Evolutionary conservation across 208 protist genomes (phyloP).

Genomic region (Trypanosomatidae sp.): DNA sequence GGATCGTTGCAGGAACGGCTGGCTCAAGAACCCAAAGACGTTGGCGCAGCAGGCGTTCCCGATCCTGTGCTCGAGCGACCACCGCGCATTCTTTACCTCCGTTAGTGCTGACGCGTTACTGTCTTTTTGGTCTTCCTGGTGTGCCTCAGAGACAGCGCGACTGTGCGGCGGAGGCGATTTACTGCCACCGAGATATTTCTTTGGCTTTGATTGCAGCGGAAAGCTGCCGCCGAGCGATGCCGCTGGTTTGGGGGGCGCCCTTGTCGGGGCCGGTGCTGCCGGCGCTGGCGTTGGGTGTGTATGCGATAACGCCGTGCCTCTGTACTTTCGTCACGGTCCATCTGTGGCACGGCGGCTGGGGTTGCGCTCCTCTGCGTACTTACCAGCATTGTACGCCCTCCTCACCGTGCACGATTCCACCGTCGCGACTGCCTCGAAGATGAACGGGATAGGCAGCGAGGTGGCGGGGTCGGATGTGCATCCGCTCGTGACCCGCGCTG

Average conservation of each 20-base stretch:
- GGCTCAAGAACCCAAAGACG: background rate
- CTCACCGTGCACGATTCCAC: constrained; percentile 3
- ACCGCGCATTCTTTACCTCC: constrained; percentile 14
- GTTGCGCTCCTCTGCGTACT: constrained; percentile 14
- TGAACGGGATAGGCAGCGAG: background rate
- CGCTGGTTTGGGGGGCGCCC: background rate
- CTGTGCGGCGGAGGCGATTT: too few relatives aligned
- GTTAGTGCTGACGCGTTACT: background rate
- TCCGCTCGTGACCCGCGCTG: constrained; percentile 3
- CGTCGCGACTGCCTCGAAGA: background rate
- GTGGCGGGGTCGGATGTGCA: background rate
- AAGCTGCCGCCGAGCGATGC: too few relatives aligned
- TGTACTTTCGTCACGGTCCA: constrained; percentile 13
- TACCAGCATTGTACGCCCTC: constrained; percentile 18
- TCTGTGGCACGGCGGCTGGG: constrained; percentile 13
- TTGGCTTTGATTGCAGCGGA: background rate
- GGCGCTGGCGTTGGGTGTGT: background rate
- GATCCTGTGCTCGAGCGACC: constrained; percentile 18
- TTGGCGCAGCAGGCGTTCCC: constrained; percentile 7
- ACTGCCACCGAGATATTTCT: too few relatives aligned
- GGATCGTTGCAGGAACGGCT: background rate
- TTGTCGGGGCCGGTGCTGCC: background rate
- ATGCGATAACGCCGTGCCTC: background rate
- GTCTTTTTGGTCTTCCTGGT: constrained; percentile 1
- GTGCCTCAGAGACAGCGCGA: background rate